A percentile compares a stretch with the other conserved stretches of the same genome.
These are phyloP conservation scores for Achaetomium macrosporum DNA, from an alignment of 2,329 filamentous ascomycete species.

Conservation along the genomic window DNA sequence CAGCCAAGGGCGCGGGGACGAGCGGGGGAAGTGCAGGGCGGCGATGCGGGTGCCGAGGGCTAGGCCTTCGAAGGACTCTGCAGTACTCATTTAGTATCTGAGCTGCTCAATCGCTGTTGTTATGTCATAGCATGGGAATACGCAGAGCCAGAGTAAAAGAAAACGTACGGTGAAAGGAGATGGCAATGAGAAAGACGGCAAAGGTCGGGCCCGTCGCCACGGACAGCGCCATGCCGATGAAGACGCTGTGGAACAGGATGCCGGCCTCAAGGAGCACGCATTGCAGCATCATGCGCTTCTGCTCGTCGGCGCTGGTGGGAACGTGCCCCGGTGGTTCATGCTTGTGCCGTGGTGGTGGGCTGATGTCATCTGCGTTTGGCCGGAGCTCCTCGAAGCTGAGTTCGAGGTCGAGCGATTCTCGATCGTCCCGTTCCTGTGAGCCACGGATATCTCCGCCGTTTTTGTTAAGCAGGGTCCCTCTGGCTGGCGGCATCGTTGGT, in stretches of 20 bases:
- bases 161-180: slow-evolving; percentile 61
- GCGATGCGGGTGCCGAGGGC: slow-evolving; percentile 81
- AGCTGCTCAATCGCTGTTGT: not conserved
- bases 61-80: slow-evolving; percentile 76
- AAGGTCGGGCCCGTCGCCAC: slow-evolving; percentile 76
- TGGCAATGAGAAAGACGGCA: slow-evolving; percentile 71
- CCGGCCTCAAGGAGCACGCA: slow-evolving; percentile 76
- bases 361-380: slow-evolving; percentile 32
- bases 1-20: slow-evolving; percentile 72
- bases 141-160: no score
- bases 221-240: slow-evolving; percentile 81
- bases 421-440: slow-evolving; percentile 39
- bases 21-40: slow-evolving; percentile 69
- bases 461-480: slow-evolving; percentile 24
- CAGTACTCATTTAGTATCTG: not conserved
- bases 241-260: slow-evolving; percentile 78
- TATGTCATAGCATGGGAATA: no score
- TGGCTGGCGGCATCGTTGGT: slow-evolving; percentile 30
- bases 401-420: slow-evolving; percentile 46
- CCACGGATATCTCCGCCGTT: slow-evolving; percentile 23
- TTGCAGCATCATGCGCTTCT: slow-evolving; percentile 64
- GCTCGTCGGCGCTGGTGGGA: slow-evolving; percentile 48
- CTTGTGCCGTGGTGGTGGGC: slow-evolving; percentile 20
- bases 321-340: slow-evolving; percentile 10
- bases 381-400: slow-evolving; percentile 58